Percentiles rank a stretch among this genome's conserved stretches.
phyloP scores from a whole-genome alignment of 306 rosid genomes.

The Nissolia schottii region DNA sequence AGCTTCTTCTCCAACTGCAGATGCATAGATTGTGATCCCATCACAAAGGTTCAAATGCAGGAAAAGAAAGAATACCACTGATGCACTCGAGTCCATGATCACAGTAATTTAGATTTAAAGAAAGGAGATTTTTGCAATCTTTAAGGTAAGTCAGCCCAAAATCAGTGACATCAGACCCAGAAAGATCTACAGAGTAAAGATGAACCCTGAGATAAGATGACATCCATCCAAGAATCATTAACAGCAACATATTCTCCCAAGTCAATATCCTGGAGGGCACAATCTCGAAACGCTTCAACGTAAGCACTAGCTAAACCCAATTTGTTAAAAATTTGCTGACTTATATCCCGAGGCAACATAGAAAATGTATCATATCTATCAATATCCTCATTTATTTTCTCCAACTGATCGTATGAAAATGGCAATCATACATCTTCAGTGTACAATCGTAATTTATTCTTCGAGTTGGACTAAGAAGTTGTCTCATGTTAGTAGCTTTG shows the following conservation, averaged over 20 bases:
- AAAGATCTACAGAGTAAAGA: conserved; percentile 87
- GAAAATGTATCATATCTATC: conserved; percentile 48
- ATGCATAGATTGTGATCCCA: neutral
- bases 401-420: no score
- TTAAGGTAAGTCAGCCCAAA: conserved; percentile 62
- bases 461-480: no score
- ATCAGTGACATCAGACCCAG: conserved; percentile 82
- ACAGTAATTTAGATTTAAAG: conserved; percentile 69
- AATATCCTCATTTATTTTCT: no score
- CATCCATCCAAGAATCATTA: conserved; percentile 84
- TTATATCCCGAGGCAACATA: conserved; percentile 81
- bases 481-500: no score
- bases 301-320: conserved; percentile 53
- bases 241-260: conserved; percentile 78
- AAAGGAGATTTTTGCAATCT: conserved; percentile 67
- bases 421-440: no score
- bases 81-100: conserved; percentile 65
- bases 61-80: conserved; percentile 48
- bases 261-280: conserved; percentile 92
- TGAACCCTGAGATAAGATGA: conserved; percentile 79
- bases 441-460: no score
- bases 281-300: conserved; percentile 71
- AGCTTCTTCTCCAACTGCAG: no score
- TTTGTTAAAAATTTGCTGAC: conserved; percentile 80
- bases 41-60: neutral